Conservation (phyloP, 371 early-diverging fungal species). For the Massospora cicadina region DNA sequence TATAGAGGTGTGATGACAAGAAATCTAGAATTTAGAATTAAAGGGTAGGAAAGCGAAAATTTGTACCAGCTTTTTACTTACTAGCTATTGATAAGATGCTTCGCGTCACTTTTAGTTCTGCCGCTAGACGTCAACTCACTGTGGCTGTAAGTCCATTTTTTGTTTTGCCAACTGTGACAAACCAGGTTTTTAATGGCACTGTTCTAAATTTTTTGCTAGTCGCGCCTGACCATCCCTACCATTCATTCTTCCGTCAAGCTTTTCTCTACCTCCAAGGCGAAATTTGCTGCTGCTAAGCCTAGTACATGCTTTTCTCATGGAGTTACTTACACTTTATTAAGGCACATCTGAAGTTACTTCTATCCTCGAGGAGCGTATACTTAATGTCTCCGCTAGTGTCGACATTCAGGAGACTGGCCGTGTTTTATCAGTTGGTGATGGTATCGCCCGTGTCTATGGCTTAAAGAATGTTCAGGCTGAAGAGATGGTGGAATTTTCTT, state of each 20-base stretch:
- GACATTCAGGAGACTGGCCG: slow-evolving; percentile 92
- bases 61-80: too few species aligned
- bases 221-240: slow-evolving; percentile 3
- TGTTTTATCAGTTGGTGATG: slow-evolving; percentile 94
- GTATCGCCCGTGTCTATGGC: slow-evolving; percentile 97
- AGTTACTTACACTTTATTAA: slow-evolving; percentile 4
- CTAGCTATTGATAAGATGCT: slow-evolving; percentile 10
- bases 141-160: background rate
- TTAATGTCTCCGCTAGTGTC: slow-evolving; percentile 49
- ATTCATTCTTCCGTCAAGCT: slow-evolving; percentile 16
- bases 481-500: slow-evolving; percentile 97
- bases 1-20: too few species aligned
- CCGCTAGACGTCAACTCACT: slow-evolving; percentile 9
- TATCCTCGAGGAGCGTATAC: slow-evolving; percentile 81
- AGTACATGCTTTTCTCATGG: slow-evolving; percentile 11
- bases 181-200: background rate
- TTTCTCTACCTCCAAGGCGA: slow-evolving; percentile 20
- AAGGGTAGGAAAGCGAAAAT: too few species aligned
- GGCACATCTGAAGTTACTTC: slow-evolving; percentile 71
- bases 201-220: slow-evolving; percentile 3
- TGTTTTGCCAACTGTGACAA: background rate
- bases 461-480: slow-evolving; percentile 95
- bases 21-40: too few species aligned
- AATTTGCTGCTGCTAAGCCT: slow-evolving; percentile 25
- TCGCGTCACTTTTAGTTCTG: slow-evolving; percentile 5